phyloP scores from a whole-genome alignment of 225 moss, liverwort and hornwort species.

The Straminergon stramineum region DNA sequence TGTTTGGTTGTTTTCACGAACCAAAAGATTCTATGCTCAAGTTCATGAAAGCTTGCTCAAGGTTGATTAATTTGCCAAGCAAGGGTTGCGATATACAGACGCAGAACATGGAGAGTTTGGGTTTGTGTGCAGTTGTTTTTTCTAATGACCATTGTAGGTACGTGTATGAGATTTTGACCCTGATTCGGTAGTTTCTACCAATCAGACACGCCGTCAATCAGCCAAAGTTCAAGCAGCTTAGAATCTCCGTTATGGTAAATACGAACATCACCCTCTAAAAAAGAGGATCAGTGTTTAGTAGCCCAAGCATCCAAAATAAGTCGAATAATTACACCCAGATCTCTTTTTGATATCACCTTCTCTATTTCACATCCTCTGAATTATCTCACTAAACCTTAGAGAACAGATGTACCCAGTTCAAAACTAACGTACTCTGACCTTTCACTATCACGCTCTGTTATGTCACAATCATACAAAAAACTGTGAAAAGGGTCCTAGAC shows the following conservation, averaged over 20 bases:
- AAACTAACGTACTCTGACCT: background rate
- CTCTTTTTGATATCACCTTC: background rate
- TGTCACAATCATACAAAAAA: background rate
- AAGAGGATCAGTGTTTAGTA: background rate
- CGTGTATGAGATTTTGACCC: background rate
- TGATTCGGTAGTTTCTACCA: background rate
- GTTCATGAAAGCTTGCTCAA: constrained; percentile 13
- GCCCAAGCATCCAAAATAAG: background rate
- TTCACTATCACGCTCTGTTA: background rate
- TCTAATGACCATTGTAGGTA: background rate
- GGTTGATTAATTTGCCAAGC: background rate
- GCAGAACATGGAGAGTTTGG: background rate
- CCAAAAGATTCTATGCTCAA: constrained; percentile 36
- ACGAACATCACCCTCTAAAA: background rate
- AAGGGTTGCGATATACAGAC: background rate
- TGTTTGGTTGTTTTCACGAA: constrained; percentile 30
- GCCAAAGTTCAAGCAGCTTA: background rate
- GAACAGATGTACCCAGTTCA: background rate
- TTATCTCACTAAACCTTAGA: background rate
- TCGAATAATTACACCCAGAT: background rate
- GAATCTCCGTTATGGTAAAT: background rate
- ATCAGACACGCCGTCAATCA: background rate
- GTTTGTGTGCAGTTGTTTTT: background rate
- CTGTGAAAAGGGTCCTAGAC: background rate
- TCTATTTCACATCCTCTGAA: background rate